phyloP scores from a whole-genome alignment of 2,329 filamentous ascomycete genomes.

The Alternaria consortialis region DNA sequence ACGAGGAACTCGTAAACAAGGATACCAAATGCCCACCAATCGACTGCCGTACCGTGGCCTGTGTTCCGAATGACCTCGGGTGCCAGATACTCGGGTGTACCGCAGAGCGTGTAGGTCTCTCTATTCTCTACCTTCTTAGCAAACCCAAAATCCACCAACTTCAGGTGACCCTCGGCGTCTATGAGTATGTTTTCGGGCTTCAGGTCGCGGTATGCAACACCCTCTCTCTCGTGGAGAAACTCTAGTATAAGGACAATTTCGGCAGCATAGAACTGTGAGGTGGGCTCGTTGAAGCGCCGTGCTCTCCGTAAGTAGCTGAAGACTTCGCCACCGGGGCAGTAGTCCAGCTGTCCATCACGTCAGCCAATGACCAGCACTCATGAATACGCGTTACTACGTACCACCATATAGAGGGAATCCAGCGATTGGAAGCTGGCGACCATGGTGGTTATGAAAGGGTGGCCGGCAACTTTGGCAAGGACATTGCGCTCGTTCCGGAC shows the following conservation, averaged over 20 bases:
- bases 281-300: slow-evolving; percentile 79
- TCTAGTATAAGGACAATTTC: slow-evolving; percentile 85
- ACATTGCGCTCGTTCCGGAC: slow-evolving; percentile 84
- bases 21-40: slow-evolving; percentile 89
- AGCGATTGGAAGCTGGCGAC: slow-evolving; percentile 80
- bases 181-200: slow-evolving; percentile 86
- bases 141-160: slow-evolving; percentile 86
- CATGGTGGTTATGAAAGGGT: slow-evolving; percentile 84
- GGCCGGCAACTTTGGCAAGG: slow-evolving; percentile 77
- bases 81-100: slow-evolving; percentile 84
- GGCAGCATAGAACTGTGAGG: slow-evolving; percentile 82
- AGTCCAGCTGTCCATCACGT: slow-evolving; percentile 67
- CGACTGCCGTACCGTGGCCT: slow-evolving; percentile 74
- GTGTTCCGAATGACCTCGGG: slow-evolving; percentile 87
- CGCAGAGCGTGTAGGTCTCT: slow-evolving; percentile 85
- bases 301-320: slow-evolving; percentile 83
- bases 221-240: slow-evolving; percentile 80
- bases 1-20: slow-evolving; percentile 86
- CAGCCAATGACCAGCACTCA: slow-evolving; percentile 18
- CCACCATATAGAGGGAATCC: slow-evolving; percentile 81
- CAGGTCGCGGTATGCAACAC: slow-evolving; percentile 81
- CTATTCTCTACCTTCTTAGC: slow-evolving; percentile 77
- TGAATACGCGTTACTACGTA: slow-evolving; percentile 41
- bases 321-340: slow-evolving; percentile 83
- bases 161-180: slow-evolving; percentile 80